Conservation (phyloP, 1,284 basidiomycete species). For the Rhodotorula sp. region DNA sequence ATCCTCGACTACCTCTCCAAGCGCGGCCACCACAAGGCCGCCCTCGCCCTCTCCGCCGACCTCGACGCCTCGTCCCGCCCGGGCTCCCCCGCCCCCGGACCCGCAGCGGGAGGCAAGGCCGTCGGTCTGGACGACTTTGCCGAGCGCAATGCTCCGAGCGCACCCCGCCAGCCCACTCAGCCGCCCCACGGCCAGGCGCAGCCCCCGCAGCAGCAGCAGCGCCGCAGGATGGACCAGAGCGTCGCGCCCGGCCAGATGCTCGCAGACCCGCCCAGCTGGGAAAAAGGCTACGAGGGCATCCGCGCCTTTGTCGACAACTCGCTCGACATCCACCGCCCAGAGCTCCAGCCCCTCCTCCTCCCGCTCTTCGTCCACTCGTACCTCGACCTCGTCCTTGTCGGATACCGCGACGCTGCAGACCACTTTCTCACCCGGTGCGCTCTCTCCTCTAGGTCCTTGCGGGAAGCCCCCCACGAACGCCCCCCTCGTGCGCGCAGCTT, state of each 20-base stretch:
- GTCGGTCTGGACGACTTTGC: conserved; percentile 55
- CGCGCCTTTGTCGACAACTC: conserved; percentile 55
- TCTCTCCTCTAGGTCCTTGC: not conserved
- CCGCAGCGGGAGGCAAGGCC: conserved; percentile 61
- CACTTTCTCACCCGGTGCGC: conserved; percentile 35
- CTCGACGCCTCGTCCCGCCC: conserved; percentile 54
- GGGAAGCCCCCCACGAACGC: not conserved
- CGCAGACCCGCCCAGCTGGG: conserved; percentile 40
- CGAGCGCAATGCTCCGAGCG: conserved; percentile 41
- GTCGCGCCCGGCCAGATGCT: conserved; percentile 39
- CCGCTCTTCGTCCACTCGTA: conserved; percentile 98
- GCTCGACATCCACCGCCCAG: conserved; percentile 60
- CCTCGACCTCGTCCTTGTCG: conserved; percentile 87
- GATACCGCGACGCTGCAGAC: conserved; percentile 72
- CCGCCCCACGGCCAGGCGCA: conserved; percentile 27
- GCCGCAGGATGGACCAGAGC: conserved; percentile 28
- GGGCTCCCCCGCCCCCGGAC: conserved; percentile 51
- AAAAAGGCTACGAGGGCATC: conserved; percentile 59
- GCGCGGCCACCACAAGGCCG: conserved; percentile 75
- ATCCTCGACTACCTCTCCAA: conserved; percentile 80
- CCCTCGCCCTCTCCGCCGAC: conserved; percentile 70
- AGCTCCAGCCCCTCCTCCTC: conserved; percentile 87
- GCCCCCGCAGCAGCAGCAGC: not conserved
- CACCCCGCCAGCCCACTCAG: not conserved
- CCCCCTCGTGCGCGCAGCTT: conserved; percentile 32